Base-by-base conservation (phyloP, 129 eudicot species). In the carrot (Daucus carota) region DNA sequence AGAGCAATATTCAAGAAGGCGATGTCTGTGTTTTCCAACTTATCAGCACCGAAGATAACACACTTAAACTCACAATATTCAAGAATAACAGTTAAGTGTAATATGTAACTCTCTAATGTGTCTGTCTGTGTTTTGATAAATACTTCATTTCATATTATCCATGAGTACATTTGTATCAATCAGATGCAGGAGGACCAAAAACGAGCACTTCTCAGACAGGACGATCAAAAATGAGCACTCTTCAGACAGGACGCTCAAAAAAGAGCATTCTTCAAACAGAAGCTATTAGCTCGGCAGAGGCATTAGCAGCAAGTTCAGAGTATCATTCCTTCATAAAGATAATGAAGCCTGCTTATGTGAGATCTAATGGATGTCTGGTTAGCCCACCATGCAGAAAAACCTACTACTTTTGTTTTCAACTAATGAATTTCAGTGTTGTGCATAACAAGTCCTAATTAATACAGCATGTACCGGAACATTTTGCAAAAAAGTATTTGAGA, bases 11-110 rank as follows among this genome's bases (percentile, higher is more conserved):
- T 63, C 34, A 63, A 63, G 70, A 11, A 5, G 70, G 26, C 11
- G 70, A 63, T 63, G 70, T 63, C 14, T 63, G 70, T 29, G 22
- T 63, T 63, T 63, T 63, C 70, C 40, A 63, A 28, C 70, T 63
- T 29, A 29, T 63, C 33, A 15, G 3, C 9, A 63, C 38, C 18
- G 4, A 29, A 31, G 1, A 14, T 29, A 15, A 29, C 38, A 63
- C 20, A 26, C 70, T 63, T 9, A 63, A 63, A 63, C 40, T 63
- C 70, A 26, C 38, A 63, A 63, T 63, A 28, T 63, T 63, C 22
- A 14, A 7, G 40, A 38, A 2, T 59, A 24, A 32, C 33, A 59
- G 66, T 59, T 59, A 57, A 57, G 65, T 24, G 31, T 57, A 8
- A 47, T 47, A 16, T 18, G 57, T 45, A 18, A 47, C 57, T 47